phyloP scores from a whole-genome alignment of 108 stramenopile species.

The Skeletonema tropicum region DNA sequence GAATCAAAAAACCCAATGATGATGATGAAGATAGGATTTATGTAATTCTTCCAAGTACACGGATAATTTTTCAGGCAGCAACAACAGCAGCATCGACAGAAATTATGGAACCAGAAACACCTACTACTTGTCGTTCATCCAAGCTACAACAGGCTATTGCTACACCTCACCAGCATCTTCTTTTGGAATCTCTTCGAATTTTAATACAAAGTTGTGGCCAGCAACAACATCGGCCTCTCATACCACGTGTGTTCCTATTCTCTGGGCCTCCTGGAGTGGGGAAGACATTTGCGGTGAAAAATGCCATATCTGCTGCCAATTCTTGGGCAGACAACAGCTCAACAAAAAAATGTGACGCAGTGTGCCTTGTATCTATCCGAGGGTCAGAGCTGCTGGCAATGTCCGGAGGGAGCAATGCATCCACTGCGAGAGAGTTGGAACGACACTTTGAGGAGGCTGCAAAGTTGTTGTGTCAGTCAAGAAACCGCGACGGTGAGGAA shows the following conservation, averaged over 20 bases:
- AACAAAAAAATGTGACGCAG: neutral
- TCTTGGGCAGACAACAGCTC: constrained; percentile 14
- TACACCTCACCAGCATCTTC: constrained; percentile 29
- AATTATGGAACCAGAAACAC: neutral
- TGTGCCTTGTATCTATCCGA: constrained; percentile 45
- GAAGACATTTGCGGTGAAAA: constrained; percentile 61
- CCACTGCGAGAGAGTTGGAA: constrained; percentile 40
- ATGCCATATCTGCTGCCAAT: constrained; percentile 32
- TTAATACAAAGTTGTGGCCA: constrained; percentile 1
- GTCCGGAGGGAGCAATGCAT: constrained; percentile 29
- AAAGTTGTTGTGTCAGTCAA: neutral
- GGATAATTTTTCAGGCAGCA: constrained; percentile 35
- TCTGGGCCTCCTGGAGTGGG: constrained; percentile 66
- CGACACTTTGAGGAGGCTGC: constrained; percentile 35
- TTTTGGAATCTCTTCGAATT: constrained; percentile 22
- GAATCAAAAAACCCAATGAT: neutral
- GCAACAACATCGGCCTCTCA: neutral
- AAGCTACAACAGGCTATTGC: neutral
- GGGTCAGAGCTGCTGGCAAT: constrained; percentile 52
- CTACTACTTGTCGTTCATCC: neutral
- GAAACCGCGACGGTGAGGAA: neutral
- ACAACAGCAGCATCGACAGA: neutral
- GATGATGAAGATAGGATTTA: neutral
- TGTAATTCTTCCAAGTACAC: constrained; percentile 46
- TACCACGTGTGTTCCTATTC: constrained; percentile 58